phyloP scores from a whole-genome alignment of 805 yeast genomes.

The Wickerhamiella sergipiensis region DNA sequence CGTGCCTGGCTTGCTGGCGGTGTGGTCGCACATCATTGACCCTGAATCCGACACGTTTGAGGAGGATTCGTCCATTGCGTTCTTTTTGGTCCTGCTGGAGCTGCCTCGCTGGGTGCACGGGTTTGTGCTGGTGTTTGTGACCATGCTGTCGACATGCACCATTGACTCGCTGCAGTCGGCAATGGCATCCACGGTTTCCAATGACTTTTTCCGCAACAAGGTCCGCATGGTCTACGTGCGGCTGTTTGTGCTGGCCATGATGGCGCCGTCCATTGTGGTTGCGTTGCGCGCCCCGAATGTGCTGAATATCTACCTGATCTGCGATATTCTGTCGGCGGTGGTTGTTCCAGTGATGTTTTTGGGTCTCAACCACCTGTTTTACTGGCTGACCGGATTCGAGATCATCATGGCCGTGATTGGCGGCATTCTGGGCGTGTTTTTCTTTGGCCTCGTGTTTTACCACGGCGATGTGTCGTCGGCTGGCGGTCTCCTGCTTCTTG shows the following conservation, averaged over 20 bases:
- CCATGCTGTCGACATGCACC: slow-evolving; percentile 71
- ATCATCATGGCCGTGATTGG: slow-evolving; percentile 75
- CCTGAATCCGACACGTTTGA: slow-evolving; percentile 28
- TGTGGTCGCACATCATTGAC: slow-evolving; percentile 65
- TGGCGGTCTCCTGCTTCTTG: slow-evolving; percentile 53
- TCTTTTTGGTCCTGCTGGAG: slow-evolving; percentile 52
- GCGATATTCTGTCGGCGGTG: slow-evolving; percentile 78
- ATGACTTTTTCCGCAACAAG: slow-evolving; percentile 78
- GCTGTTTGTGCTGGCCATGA: slow-evolving; percentile 52
- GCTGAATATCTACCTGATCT: slow-evolving; percentile 76
- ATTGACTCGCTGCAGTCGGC: slow-evolving; percentile 84
- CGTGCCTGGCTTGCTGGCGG: slow-evolving; percentile 73
- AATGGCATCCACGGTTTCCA: slow-evolving; percentile 74
- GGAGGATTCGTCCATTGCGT: slow-evolving; percentile 47
- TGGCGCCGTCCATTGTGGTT: slow-evolving; percentile 79
- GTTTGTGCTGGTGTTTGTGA: slow-evolving; percentile 60
- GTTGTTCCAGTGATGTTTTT: slow-evolving; percentile 73
- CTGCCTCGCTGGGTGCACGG: slow-evolving; percentile 84
- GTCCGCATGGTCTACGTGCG: slow-evolving; percentile 55
- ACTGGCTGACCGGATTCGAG: slow-evolving; percentile 66
- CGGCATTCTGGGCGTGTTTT: slow-evolving; percentile 63
- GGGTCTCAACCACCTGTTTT: slow-evolving; percentile 55
- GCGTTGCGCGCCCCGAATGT: slow-evolving; percentile 76
- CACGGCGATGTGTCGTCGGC: slow-evolving; percentile 50
- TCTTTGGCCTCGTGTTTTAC: slow-evolving; percentile 75